Evolutionary conservation across 73 alveolate genomes (phyloP).

Genomic region (Stentor roeselii): DNA sequence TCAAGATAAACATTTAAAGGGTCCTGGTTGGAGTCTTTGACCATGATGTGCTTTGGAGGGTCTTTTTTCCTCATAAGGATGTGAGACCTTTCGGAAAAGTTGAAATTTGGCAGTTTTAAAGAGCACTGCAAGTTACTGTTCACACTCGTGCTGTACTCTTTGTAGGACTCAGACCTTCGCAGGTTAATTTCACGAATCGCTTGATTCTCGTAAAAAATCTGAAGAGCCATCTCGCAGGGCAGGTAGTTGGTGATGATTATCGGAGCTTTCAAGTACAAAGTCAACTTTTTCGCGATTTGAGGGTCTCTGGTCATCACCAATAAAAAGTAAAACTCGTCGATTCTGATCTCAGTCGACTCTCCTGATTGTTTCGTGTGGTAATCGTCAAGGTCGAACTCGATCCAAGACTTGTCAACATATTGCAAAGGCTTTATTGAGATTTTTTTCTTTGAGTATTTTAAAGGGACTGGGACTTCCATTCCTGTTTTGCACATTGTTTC

Average conservation of each 20-base stretch:
- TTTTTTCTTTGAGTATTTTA: background rate
- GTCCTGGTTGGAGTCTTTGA: background rate
- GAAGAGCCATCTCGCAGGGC: background rate
- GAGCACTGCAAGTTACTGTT: background rate
- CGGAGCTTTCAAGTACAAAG: background rate
- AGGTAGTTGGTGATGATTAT: background rate
- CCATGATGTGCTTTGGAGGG: background rate
- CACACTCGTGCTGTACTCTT: slow-evolving; percentile 3
- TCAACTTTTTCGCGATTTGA: background rate
- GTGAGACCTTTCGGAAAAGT: background rate
- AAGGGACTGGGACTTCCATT: background rate
- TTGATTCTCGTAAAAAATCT: background rate
- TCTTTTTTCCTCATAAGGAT: background rate
- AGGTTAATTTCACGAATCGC: background rate
- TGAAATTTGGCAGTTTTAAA: background rate
- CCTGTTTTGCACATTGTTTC: background rate
- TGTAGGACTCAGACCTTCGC: background rate
- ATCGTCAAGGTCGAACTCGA: background rate
- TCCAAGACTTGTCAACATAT: background rate
- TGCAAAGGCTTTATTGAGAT: background rate
- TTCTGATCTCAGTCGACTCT: background rate
- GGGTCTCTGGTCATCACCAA: background rate
- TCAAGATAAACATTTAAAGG: slow-evolving; percentile 1
- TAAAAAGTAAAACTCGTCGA: background rate
- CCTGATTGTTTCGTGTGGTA: background rate